Base-by-base conservation (phyloP, 176 grass and related monocot genomes). In the Rhynchospora tenuis region DNA sequence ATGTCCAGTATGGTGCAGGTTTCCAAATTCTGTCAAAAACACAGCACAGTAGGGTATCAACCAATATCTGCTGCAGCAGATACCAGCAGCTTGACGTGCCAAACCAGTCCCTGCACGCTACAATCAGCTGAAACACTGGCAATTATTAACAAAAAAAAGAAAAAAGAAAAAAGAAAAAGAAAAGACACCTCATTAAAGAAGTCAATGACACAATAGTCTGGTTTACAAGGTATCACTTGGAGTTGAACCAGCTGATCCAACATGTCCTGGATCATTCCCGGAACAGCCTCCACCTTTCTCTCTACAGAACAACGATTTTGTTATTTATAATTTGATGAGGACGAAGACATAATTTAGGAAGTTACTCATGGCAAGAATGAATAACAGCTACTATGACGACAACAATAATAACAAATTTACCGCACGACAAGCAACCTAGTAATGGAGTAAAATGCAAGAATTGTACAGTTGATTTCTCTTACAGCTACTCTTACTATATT, bases 121-220 rank as follows among this genome's bases (percentile, higher is more conserved):
- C 24, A 54, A 55, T 20, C 72, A 52, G 47, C 47, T 27, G 12
- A 55, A 46, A 55, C 73, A 76, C 29, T 76, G 46, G 8, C 48
- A 44, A 71, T 45, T 71, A 31, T 55, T 20, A 51, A 73, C 9
- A 38, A 33, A 2, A 38, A 38, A 29, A 27, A 5, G 29, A 82
- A 80, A 28, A 26, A 3, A 38, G 5, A 38, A 2, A 38, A 38
- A 73, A 45, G 6, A 15, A 75, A 75, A 29, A 27, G 24, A 55
- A 82, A 80, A 28, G 55, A 3, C 86, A 95, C 96, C 93, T 93
- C 96, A 85, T 89, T 64, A 80, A 92, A 99, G 77, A 90, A 92
- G 80, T 99, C 96, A 6, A 99, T 81, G 73, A 92, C 71, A 82
- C 93, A 99, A 93, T 93, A 99, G 75, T 99, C 96, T 83, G 96